Evolutionary conservation across 345 rosid species (phyloP), one percentile per base, ranked within the genome.

Genomic region (Diplotaxis tenuifolia): DNA sequence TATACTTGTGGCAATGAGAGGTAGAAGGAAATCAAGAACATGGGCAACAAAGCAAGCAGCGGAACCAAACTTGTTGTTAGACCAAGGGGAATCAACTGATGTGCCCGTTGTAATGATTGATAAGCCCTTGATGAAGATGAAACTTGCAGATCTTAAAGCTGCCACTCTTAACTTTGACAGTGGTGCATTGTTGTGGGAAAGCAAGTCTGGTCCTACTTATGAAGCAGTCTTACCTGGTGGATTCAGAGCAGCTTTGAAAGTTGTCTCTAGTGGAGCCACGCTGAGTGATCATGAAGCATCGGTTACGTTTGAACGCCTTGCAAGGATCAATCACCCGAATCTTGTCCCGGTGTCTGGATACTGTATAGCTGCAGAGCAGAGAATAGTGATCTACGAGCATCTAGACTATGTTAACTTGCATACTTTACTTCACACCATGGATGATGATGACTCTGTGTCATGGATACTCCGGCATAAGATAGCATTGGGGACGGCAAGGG

Each of bases 401-500:
- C 79, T 93, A 87, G 92, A 86, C 84, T 88, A 86, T 11, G 91
- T 86, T 38, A 91, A 82, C 84, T 75, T 93, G 86, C 92, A 89
- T 76, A 84, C 79, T 68, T 58, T 91, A 75, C 87, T 93, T 45
- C 80, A 87, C 31, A 90, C 80, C 53, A 81, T 70, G 42, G 58
- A 65, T 15, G 68, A 29, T 0, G 58, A 65, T 15, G 68, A 29
- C 0, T 65, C 88, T 14, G 89, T 87, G 68, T 76, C 89, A 14
- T 93, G 98, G 98, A 82, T 75, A 72, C 81, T 89, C 65, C 81
- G 96, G 15, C 25, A 58, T 54, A 54, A 54, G 16, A 54, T 54
- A 22, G 97, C 97, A 9, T 81, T 93, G n/a, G 98, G 97, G 54
- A 86, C 92, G 0, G 98, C 98, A 15, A 82, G 98, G 60, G 98